Evolutionary conservation across 345 rosid species (phyloP), one percentile per base, ranked within the genome.

Genomic region (Citrus hindsii): DNA sequence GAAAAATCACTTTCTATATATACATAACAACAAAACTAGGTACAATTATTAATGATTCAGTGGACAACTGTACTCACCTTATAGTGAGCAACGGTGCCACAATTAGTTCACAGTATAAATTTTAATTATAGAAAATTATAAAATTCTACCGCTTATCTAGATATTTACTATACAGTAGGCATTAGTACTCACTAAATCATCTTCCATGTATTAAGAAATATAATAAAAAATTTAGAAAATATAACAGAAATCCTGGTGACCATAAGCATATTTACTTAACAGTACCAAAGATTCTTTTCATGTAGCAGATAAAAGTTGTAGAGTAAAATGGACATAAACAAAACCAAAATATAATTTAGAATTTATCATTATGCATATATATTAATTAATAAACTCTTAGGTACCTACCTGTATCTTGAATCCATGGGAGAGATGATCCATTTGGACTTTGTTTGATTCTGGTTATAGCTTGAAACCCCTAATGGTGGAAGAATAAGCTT

Each of bases 381-480:
- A 46, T 22, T 3, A 28, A 48, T 25, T 53, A 48, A 46, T 46
- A 27, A 18, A 30, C 4, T 35, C 4, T 6, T 14, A 21, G 2
- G 77, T 77, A 95, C 99, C 98, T 92, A 87, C 99, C 99, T 91
- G 87, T 91, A 95, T 92, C 89, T 87, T 48, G 99, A 91, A 78
- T 92, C 86, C 98, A 93, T 84, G 5, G 97, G 97, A 59, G 94
- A 88, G 76, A 86, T 86, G 81, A 93, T 77, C 94, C 94, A 81
- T 78, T 70, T 85, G 28, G 93, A 82, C 38, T 60, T 74, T 6
- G 68, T 63, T 64, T 80, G 84, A 48, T 82, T 86, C 75, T 90
- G 94, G 84, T 82, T 90, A 30, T 72, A 77, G 84, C 86, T 82
- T 0, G 98, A 88, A 76, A 81, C 87, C 48, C 99, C 99, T n/a